Evolutionary conservation across 441 rosid genomes (phyloP).

Genomic region (Corymbia calophylla): DNA sequence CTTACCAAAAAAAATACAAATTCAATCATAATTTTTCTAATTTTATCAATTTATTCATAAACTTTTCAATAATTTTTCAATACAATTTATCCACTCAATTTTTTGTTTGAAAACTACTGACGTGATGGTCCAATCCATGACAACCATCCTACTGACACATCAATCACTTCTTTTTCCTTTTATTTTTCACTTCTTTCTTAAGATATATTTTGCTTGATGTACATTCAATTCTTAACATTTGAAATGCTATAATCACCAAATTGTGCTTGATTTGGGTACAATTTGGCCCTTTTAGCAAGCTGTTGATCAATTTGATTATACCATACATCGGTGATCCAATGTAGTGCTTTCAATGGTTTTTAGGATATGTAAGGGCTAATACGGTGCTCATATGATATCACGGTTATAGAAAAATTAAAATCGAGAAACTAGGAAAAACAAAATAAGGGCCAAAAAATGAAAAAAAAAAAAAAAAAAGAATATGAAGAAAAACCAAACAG

Average conservation of each 20-base stretch:
- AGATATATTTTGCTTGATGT: neutral
- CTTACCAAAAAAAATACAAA: too few relatives aligned
- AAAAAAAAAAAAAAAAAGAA: too few relatives aligned
- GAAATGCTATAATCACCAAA: too few relatives aligned
- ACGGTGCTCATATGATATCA: fast-evolving
- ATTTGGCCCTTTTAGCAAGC: fast-evolving
- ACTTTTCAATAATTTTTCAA: too few relatives aligned
- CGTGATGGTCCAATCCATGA: too few relatives aligned
- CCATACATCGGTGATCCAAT: fast-evolving
- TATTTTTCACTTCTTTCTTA: neutral
- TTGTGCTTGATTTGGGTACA: fast-evolving
- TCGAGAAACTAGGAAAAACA: fast-evolving
- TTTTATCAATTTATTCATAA: too few relatives aligned
- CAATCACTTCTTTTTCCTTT: too few relatives aligned
- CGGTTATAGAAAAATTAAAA: fast-evolving
- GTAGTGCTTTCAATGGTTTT: fast-evolving
- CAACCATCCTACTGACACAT: too few relatives aligned
- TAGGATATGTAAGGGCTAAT: fast-evolving
- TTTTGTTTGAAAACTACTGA: too few relatives aligned
- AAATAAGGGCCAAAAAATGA: neutral
- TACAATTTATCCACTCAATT: too few relatives aligned
- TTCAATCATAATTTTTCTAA: too few relatives aligned
- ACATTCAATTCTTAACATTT: fast-evolving
- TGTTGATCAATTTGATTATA: fast-evolving
- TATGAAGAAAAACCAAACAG: too few relatives aligned